phyloP scores from a whole-genome alignment of 2,329 filamentous ascomycete genomes.

The Diaporthe longicolla region DNA sequence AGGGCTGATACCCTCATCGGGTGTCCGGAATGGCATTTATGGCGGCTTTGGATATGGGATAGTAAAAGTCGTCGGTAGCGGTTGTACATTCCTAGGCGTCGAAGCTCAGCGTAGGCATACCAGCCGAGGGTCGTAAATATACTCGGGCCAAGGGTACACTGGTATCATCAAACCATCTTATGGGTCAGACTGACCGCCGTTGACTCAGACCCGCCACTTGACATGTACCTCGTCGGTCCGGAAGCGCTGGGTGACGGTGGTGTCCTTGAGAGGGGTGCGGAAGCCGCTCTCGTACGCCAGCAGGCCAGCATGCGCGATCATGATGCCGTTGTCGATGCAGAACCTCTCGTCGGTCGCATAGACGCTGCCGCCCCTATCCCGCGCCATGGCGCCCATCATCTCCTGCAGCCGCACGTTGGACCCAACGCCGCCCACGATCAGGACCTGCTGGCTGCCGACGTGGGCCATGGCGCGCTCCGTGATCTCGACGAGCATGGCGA shows the following conservation, averaged over 20 bases:
- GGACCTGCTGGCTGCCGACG: conserved; percentile 89
- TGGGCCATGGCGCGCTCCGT: conserved; percentile 99
- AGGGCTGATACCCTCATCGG: conserved; percentile 29
- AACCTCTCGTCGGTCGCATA: conserved; percentile 97
- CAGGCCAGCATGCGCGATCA: conserved; percentile 97
- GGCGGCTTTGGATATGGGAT: conserved; percentile 39
- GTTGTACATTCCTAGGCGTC: conserved; percentile 8
- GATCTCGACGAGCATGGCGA: conserved; percentile 97
- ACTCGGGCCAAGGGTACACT: not conserved
- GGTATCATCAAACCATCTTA: not conserved
- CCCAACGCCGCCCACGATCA: conserved; percentile 96
- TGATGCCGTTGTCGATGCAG: conserved; percentile 99
- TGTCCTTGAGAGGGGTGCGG: conserved; percentile 81
- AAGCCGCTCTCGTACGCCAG: conserved; percentile 88
- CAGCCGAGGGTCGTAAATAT: conserved; percentile 9
- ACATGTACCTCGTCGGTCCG: conserved; percentile 86
- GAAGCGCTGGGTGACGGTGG: conserved; percentile 87
- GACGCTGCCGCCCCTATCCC: conserved; percentile 88
- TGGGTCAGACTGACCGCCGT: too few relatives aligned
- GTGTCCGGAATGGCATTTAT: conserved; percentile 10
- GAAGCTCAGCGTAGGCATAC: not conserved
- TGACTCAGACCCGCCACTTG: conserved; percentile 77
- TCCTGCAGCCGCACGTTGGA: conserved; percentile 95
- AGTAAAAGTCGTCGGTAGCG: not conserved
- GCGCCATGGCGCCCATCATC: conserved; percentile 98